Evolutionary conservation across 2,329 filamentous ascomycete genomes (phyloP).

Genomic region (Annulohypoxylon truncatum): DNA sequence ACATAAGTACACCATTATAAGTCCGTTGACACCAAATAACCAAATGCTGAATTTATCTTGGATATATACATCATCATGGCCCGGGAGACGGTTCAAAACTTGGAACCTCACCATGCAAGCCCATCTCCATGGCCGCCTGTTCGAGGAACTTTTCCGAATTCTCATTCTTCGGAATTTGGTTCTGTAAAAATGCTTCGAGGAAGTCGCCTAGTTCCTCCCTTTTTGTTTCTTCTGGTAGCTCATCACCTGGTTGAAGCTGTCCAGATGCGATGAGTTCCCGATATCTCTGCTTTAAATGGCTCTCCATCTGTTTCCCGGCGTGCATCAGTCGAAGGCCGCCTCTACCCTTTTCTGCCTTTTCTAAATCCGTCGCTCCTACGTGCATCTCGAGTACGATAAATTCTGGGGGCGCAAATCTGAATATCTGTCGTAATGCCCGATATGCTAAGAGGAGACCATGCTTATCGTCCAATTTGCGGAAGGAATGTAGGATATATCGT

Average conservation of each 20-base stretch:
- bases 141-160: slow-evolving; percentile 8
- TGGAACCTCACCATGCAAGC: slow-evolving; percentile 28
- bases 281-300: slow-evolving; percentile 49
- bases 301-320: slow-evolving; percentile 58
- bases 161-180: slow-evolving; percentile 17
- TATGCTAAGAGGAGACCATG: slow-evolving; percentile 60
- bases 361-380: slow-evolving; percentile 58
- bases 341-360: slow-evolving; percentile 52
- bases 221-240: slow-evolving; percentile 53
- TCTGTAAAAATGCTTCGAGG: slow-evolving; percentile 55
- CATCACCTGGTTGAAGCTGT: slow-evolving; percentile 47
- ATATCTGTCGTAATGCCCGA: slow-evolving; percentile 56
- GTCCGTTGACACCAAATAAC: neutral
- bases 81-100: neutral
- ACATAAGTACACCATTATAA: neutral
- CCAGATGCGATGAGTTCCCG: slow-evolving; percentile 42
- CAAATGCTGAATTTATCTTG: neutral
- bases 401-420: slow-evolving; percentile 59
- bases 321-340: slow-evolving; percentile 56
- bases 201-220: slow-evolving; percentile 57
- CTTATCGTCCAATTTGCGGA: slow-evolving; percentile 59
- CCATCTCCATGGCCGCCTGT: slow-evolving; percentile 44
- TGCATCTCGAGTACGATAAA: slow-evolving; percentile 60
- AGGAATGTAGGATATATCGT: slow-evolving; percentile 63
- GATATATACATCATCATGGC: slow-evolving; percentile 6